These are phyloP conservation scores for Phytophthora pluvialis DNA, from an alignment of 352 stramenopile species.

Conservation along the genomic window DNA sequence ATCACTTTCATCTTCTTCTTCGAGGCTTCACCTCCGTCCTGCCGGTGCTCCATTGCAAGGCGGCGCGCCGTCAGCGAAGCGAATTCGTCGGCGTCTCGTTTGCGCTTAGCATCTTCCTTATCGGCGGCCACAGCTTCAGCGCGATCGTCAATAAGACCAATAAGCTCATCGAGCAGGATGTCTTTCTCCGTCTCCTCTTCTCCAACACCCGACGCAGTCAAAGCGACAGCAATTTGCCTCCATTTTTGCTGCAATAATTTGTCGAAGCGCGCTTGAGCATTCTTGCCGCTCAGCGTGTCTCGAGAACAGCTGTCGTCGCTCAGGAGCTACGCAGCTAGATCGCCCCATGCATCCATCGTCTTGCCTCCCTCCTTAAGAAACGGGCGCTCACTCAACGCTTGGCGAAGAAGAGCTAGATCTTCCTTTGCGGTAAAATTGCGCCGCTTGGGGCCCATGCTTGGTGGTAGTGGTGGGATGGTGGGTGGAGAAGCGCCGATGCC, in stretches of 20 bases:
- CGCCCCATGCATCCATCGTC: slow-evolving; percentile 11
- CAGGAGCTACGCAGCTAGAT: slow-evolving; percentile 5
- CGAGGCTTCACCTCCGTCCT: background rate
- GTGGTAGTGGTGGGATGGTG: background rate
- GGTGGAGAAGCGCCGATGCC: background rate
- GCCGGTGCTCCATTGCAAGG: background rate
- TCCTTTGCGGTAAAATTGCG: slow-evolving; percentile 11
- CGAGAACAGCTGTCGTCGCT: slow-evolving; percentile 5
- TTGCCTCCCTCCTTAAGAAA: slow-evolving; percentile 16
- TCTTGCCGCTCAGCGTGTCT: slow-evolving; percentile 18
- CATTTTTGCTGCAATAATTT: slow-evolving; percentile 11
- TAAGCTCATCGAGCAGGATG: slow-evolving; percentile 12
- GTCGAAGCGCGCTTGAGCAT: slow-evolving; percentile 13
- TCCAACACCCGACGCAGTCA: slow-evolving; percentile 6
- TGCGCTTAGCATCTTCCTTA: background rate
- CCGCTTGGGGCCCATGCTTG: background rate
- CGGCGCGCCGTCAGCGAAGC: background rate
- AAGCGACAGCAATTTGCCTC: background rate
- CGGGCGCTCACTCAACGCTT: background rate
- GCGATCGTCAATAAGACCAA: slow-evolving; percentile 10
- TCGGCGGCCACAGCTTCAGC: background rate
- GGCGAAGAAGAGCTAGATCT: slow-evolving; percentile 9
- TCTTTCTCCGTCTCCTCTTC: slow-evolving; percentile 17
- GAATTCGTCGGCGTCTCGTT: background rate
- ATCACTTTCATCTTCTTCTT: background rate